Evolutionary conservation across 2,329 filamentous ascomycete species (phyloP).

Genomic region (Blastomyces percursus): DNA sequence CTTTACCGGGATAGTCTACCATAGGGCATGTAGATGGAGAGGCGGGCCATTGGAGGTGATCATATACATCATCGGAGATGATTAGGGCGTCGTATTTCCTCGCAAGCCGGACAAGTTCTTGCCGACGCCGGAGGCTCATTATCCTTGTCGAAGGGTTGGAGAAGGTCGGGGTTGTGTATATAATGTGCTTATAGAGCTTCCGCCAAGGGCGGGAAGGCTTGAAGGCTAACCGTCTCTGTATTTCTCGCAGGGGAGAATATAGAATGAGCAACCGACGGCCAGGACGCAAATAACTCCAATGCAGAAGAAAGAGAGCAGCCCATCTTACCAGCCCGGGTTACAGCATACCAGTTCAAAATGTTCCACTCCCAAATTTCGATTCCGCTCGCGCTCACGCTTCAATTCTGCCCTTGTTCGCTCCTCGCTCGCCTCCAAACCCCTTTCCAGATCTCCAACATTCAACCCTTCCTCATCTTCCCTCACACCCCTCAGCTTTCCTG

Average conservation of each 20-base stretch:
- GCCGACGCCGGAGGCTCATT: conserved; percentile 58
- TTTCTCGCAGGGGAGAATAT: neutral
- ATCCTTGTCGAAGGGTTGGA: conserved; percentile 79
- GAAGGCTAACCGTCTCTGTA: conserved; percentile 19
- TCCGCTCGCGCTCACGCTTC: neutral
- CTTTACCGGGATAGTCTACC: neutral
- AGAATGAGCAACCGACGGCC: neutral
- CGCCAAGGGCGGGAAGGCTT: conserved; percentile 51
- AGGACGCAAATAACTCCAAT: neutral
- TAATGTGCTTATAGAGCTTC: conserved; percentile 75
- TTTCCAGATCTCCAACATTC: conserved; percentile 52
- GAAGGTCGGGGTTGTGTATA: conserved; percentile 83
- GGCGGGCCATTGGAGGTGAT: conserved; percentile 70
- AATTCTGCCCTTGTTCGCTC: conserved; percentile 22
- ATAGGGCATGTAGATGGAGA: conserved; percentile 12
- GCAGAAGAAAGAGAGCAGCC: neutral
- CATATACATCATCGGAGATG: conserved; percentile 86
- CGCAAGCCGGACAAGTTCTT: conserved; percentile 62
- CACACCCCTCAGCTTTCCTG: conserved; percentile 53
- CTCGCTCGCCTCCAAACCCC: conserved; percentile 42
- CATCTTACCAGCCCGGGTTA: neutral
- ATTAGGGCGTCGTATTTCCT: conserved; percentile 71
- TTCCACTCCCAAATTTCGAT: conserved; percentile 17
- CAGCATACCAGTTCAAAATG: conserved; percentile 36
- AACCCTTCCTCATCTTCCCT: conserved; percentile 70